Conservation (phyloP, 1,284 basidiomycete species). For the Ganoderma meredithae region DNA sequence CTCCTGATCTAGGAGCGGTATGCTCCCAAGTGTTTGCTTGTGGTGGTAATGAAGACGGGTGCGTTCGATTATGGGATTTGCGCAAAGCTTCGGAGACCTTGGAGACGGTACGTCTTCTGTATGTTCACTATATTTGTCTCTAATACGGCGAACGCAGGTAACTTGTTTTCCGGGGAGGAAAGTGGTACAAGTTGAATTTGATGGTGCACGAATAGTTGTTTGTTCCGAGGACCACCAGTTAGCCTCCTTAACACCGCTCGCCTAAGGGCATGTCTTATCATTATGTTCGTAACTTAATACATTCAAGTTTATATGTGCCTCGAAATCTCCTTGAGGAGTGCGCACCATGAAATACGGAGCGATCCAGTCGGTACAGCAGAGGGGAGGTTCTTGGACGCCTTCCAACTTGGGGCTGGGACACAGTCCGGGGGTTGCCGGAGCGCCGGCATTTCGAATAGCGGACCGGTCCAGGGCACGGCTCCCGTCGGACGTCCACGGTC, state of each 20-base stretch:
- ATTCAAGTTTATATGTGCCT: background rate
- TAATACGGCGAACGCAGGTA: slow-evolving; percentile 33
- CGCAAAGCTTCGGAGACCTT: slow-evolving; percentile 45
- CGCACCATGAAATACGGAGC: too few species aligned
- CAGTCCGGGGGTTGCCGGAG: slow-evolving; percentile 6
- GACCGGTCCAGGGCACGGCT: background rate
- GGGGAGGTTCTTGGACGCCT: background rate
- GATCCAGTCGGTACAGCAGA: too few species aligned
- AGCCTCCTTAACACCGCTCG: slow-evolving; percentile 23
- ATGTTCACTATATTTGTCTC: background rate
- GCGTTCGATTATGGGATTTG: slow-evolving; percentile 57
- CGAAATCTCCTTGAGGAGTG: background rate
- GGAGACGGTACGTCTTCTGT: slow-evolving; percentile 39
- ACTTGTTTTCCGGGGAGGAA: slow-evolving; percentile 47
- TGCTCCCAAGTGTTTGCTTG: slow-evolving; percentile 48
- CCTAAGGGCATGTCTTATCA: background rate
- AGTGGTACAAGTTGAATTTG: slow-evolving; percentile 47
- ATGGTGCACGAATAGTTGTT: slow-evolving; percentile 42
- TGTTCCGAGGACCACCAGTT: slow-evolving; percentile 47
- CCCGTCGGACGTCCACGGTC: background rate
- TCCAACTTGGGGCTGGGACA: slow-evolving; percentile 1
- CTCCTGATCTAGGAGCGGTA: slow-evolving; percentile 38
- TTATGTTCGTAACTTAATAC: background rate
- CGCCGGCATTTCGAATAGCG: background rate
- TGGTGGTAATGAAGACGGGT: slow-evolving; percentile 49